Evolutionary conservation across 1,284 basidiomycete genomes (phyloP).

Genomic region (Cryptococcus amylolentus): DNA sequence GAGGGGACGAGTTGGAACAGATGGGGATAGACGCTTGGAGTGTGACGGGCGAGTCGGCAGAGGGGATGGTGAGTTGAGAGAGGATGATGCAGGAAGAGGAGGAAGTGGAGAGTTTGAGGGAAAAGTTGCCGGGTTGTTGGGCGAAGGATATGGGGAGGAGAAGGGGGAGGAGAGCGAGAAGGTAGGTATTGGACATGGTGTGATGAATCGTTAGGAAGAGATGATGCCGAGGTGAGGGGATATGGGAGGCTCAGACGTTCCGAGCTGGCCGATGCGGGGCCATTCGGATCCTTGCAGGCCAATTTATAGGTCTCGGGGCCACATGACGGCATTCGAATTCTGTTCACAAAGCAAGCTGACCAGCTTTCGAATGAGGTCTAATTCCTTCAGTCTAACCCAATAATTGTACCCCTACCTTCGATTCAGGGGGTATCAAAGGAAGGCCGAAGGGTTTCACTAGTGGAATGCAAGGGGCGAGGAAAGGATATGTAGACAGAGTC

Average conservation of each 20-base stretch:
- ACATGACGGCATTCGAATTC: too few species aligned
- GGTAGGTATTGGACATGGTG: not conserved
- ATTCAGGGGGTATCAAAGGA: too few species aligned
- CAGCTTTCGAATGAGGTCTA: too few species aligned
- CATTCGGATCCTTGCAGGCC: too few species aligned
- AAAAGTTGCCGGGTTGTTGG: conserved; percentile 3
- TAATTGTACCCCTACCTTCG: too few species aligned
- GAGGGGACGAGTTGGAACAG: conserved; percentile 1
- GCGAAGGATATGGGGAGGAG: not conserved
- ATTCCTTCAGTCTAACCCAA: too few species aligned
- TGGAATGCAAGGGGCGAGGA: too few species aligned
- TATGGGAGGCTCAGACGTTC: not conserved
- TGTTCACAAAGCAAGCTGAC: too few species aligned
- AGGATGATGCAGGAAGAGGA: conserved; percentile 3
- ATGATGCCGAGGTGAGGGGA: not conserved
- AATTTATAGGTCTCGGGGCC: too few species aligned
- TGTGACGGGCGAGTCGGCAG: not conserved
- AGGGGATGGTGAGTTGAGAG: conserved; percentile 1
- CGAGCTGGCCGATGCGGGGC: too few species aligned
- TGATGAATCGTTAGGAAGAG: not conserved
- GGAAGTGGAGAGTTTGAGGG: not conserved
- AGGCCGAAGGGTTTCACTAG: too few species aligned
- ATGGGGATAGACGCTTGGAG: conserved; percentile 1
- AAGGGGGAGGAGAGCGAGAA: not conserved
- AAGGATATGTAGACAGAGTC: too few species aligned